Base-by-base conservation (phyloP, 1,139 yeast species). In the Sugiyamaella grinbergsii region DNA sequence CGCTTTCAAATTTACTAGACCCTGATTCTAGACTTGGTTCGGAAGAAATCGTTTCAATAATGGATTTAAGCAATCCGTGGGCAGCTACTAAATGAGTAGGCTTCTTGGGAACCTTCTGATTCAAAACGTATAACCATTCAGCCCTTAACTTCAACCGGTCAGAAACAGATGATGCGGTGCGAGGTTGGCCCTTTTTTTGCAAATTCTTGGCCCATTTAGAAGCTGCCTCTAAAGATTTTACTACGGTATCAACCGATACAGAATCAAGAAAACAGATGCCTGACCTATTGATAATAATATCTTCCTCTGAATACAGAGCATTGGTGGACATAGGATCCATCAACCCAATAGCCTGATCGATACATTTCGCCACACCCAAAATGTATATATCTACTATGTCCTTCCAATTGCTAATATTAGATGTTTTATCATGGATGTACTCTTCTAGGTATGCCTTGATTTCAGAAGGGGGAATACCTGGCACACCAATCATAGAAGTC, bases 291-390 rank as follows among this genome's bases (percentile, higher is more conserved):
- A 53, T 22, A 19, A 61, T 61, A 28, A 68, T 59, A 43, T 68
- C 71, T 49, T 68, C 71, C 49, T 68, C 71, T 5, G 62, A 61
- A 47, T 58, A 61, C 13, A 62, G 54, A 1, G 62, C 60, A 4
- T 53, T 53, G 15, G 54, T 57, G 18, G 44, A 47, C 19, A 24
- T 36, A 10, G 54, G 54, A 37, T 45, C 51, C 54, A 60, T 55
- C 38, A 53, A 34, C 3, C 53, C 57, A 16, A 57, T 54, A 23
- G 60, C 51, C 22, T 60, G 44, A 24, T 55, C 56, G 36, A 64
- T 53, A 22, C 62, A 49, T 52, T 66, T 66, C 48, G 62, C 56
- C 10, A 59, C 42, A 2, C 65, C 64, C 22, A 66, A 50, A 6
- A 62, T 54, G 49, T 62, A 64, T 2, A 58, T 60, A 8, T 50